These are phyloP conservation scores for Ustilago hordei DNA, from an alignment of 1,284 basidiomycete species.

Conservation along the genomic window DNA sequence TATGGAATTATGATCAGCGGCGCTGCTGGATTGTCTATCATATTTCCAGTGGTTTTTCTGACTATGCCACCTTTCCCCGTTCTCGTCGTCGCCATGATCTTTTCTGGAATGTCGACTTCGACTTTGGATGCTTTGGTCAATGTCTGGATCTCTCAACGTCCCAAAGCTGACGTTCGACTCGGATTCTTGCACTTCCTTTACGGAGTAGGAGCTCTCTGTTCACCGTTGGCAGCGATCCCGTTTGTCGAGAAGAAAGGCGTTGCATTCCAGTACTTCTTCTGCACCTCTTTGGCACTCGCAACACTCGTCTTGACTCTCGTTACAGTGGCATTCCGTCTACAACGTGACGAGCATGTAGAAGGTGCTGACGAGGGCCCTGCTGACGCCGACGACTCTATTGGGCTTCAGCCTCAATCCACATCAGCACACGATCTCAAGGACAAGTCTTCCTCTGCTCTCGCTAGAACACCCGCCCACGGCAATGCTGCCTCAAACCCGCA, in stretches of 20 bases:
- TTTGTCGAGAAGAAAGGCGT: slow-evolving; percentile 39
- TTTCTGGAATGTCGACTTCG: slow-evolving; percentile 34
- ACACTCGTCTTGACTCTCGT: slow-evolving; percentile 28
- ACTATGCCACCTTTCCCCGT: slow-evolving; percentile 51
- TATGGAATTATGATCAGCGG: slow-evolving; percentile 44
- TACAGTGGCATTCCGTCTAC: slow-evolving; percentile 37
- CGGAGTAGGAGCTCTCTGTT: slow-evolving; percentile 52
- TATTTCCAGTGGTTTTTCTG: slow-evolving; percentile 41
- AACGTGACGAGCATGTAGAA: slow-evolving; percentile 37
- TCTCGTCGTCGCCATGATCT: slow-evolving; percentile 43
- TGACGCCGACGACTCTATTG: slow-evolving; percentile 7
- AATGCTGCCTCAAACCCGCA: slow-evolving; percentile 6
- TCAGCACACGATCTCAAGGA: slow-evolving; percentile 3
- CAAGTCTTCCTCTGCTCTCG: not conserved
- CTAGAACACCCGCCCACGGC: not conserved
- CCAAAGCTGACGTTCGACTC: slow-evolving; percentile 44
- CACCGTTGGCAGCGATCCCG: slow-evolving; percentile 51
- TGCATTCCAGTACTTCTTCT: slow-evolving; percentile 51
- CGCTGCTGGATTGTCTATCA: slow-evolving; percentile 26
- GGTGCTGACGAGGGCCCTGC: slow-evolving; percentile 5
- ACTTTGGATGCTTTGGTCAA: slow-evolving; percentile 47
- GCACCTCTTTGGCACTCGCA: slow-evolving; percentile 38
- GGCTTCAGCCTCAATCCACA: slow-evolving; percentile 12
- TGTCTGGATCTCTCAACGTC: slow-evolving; percentile 45
- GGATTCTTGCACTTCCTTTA: slow-evolving; percentile 53